Percentiles rank a stretch among this genome's conserved stretches.
Evolutionary conservation across 2,329 filamentous ascomycete species (phyloP).

Genomic region (Colletotrichum musae): DNA sequence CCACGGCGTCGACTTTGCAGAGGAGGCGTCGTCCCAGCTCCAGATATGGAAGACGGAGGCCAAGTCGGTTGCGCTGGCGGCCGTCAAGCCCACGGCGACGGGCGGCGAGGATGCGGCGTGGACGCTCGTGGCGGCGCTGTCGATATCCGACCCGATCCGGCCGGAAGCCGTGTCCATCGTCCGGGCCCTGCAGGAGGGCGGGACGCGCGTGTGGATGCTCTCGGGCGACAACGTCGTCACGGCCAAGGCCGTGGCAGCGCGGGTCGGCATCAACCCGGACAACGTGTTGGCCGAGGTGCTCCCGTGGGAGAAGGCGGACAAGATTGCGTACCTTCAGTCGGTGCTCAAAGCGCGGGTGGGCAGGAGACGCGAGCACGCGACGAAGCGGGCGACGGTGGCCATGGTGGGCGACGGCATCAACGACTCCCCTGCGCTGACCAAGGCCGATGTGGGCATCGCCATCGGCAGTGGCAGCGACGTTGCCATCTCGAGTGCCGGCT

Average conservation of each 20-base stretch:
- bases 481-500: slow-evolving; percentile 84
- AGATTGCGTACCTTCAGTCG: slow-evolving; percentile 75
- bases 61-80: slow-evolving; percentile 75
- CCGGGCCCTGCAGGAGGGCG: slow-evolving; percentile 72
- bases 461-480: slow-evolving; percentile 89
- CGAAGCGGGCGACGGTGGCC: slow-evolving; percentile 71
- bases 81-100: slow-evolving; percentile 52
- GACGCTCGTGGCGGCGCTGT: slow-evolving; percentile 75
- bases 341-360: slow-evolving; percentile 57
- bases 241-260: slow-evolving; percentile 81
- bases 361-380: slow-evolving; percentile 44
- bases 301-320: slow-evolving; percentile 84
- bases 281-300: slow-evolving; percentile 92
- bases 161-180: slow-evolving; percentile 79
- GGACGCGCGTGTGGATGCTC: slow-evolving; percentile 89
- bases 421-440: slow-evolving; percentile 85
- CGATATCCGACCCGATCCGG: slow-evolving; percentile 86
- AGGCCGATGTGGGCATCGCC: slow-evolving; percentile 87
- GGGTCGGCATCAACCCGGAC: slow-evolving; percentile 78
- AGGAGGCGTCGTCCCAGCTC: slow-evolving; percentile 54
- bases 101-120: slow-evolving; percentile 50
- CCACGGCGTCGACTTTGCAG: slow-evolving; percentile 57
- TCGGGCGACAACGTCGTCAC: slow-evolving; percentile 93
- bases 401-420: slow-evolving; percentile 95
- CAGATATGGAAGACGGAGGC: slow-evolving; percentile 73